Evolutionary conservation across 805 yeast species (phyloP).

Genomic region (Phaffomyces antillensis): DNA sequence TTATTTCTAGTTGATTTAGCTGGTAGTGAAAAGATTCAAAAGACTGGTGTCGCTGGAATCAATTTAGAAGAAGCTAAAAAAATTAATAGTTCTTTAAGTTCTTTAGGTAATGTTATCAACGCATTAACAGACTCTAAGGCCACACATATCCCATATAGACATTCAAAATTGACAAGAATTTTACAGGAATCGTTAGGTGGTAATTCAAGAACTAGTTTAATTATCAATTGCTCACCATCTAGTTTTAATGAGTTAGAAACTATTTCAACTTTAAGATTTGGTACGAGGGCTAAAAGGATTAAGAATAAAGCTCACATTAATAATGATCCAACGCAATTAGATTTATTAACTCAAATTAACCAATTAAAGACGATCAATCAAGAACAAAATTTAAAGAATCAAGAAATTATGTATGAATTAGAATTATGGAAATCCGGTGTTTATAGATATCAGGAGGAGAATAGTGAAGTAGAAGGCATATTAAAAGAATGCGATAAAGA

Average conservation of each 20-base stretch:
- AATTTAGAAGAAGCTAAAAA: slow-evolving; percentile 78
- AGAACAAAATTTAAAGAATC: slow-evolving; percentile 10
- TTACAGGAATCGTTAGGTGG: slow-evolving; percentile 79
- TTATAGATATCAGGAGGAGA: slow-evolving; percentile 3
- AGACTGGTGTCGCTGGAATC: slow-evolving; percentile 71
- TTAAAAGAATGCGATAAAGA: too few relatives aligned
- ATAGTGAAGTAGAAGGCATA: not conserved
- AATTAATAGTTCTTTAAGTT: slow-evolving; percentile 69
- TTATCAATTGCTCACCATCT: slow-evolving; percentile 68
- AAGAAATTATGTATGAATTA: slow-evolving; percentile 16
- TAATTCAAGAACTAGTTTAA: slow-evolving; percentile 66
- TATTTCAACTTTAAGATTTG: slow-evolving; percentile 65
- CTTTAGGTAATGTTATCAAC: slow-evolving; percentile 76
- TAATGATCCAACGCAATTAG: slow-evolving; percentile 20
- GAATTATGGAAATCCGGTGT: slow-evolving; percentile 20
- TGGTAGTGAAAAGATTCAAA: slow-evolving; percentile 76
- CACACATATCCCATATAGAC: slow-evolving; percentile 66
- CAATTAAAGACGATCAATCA: slow-evolving; percentile 13
- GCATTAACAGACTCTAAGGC: slow-evolving; percentile 65
- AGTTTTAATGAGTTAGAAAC: slow-evolving; percentile 54
- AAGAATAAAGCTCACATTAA: slow-evolving; percentile 60
- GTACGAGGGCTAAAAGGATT: slow-evolving; percentile 62
- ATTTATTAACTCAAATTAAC: slow-evolving; percentile 17
- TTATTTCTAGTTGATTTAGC: slow-evolving; percentile 79
- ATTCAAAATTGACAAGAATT: slow-evolving; percentile 71